phyloP scores from a whole-genome alignment of 768 basidiomycete species.

The Boletus rubescentipes region DNA sequence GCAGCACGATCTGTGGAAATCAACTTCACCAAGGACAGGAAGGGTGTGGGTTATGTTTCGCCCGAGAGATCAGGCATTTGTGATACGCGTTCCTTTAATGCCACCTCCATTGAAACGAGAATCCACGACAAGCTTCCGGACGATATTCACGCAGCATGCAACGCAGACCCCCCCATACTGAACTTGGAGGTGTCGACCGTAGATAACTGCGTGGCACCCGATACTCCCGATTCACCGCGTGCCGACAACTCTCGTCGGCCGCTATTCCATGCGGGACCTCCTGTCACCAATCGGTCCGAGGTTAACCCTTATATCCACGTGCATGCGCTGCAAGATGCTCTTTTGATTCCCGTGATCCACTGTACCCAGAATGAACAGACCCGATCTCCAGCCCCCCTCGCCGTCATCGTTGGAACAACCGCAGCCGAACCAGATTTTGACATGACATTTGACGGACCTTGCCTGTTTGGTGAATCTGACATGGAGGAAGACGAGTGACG shows the following conservation, averaged over 20 bases:
- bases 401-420: neutral
- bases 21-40: slow-evolving; percentile 21
- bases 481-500: slow-evolving; percentile 26
- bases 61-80: neutral
- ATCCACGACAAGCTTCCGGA: neutral
- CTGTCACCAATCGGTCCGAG: neutral
- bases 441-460: slow-evolving; percentile 23
- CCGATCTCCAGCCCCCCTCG: neutral
- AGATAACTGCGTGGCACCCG: neutral
- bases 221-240: neutral
- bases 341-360: neutral
- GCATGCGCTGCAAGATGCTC: neutral
- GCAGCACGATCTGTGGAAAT: slow-evolving; percentile 1
- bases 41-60: slow-evolving; percentile 28
- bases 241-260: neutral
- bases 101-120: neutral
- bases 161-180: neutral
- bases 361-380: neutral
- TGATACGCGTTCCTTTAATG: neutral
- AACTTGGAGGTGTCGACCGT: neutral
- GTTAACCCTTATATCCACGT: neutral
- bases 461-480: slow-evolving; percentile 32
- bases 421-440: slow-evolving; percentile 1
- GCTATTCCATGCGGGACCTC: neutral
- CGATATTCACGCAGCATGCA: neutral